Evolutionary conservation across 345 rosid genomes (phyloP).

Genomic region (Aethionema arabicum): DNA sequence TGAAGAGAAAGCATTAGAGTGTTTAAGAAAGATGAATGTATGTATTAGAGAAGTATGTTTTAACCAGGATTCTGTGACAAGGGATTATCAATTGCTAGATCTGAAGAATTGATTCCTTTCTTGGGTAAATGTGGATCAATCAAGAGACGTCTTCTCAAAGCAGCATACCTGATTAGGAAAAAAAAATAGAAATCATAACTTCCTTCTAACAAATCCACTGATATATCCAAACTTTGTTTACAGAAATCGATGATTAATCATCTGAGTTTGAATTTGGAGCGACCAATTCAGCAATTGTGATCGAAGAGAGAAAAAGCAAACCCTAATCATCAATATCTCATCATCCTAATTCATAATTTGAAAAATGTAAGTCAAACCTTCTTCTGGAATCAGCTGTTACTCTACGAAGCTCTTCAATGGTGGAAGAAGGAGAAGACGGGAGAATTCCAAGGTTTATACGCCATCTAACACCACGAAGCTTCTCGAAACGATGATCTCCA

Average conservation of each 20-base stretch:
- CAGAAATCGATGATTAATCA: slow-evolving; percentile 3
- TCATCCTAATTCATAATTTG: background rate
- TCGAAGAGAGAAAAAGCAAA: background rate
- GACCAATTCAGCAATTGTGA: background rate
- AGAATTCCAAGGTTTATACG: slow-evolving; percentile 78
- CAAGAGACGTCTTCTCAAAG: slow-evolving; percentile 70
- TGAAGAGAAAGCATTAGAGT: background rate
- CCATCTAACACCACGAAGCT: slow-evolving; percentile 85
- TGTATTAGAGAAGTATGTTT: background rate
- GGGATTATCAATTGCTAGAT: slow-evolving; percentile 83
- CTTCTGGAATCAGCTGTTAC: slow-evolving; percentile 87
- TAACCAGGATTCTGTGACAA: slow-evolving; percentile 95
- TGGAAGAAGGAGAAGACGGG: slow-evolving; percentile 57
- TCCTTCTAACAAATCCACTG: background rate
- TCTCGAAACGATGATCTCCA: slow-evolving; percentile 40
- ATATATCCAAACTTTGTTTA: background rate
- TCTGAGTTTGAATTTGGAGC: slow-evolving; percentile 5
- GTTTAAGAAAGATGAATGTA: background rate
- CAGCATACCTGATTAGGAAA: slow-evolving; percentile 61
- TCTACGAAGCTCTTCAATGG: slow-evolving; percentile 75
- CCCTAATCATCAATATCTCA: background rate
- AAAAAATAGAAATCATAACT: slow-evolving; percentile 19
- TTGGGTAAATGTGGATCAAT: slow-evolving; percentile 76
- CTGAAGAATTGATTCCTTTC: slow-evolving; percentile 59
- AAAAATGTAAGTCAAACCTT: slow-evolving; percentile 46